Evolutionary conservation across 1,284 basidiomycete species (phyloP), one percentile per base, ranked within the genome.

Genomic region (Leccinum colubrinum): DNA sequence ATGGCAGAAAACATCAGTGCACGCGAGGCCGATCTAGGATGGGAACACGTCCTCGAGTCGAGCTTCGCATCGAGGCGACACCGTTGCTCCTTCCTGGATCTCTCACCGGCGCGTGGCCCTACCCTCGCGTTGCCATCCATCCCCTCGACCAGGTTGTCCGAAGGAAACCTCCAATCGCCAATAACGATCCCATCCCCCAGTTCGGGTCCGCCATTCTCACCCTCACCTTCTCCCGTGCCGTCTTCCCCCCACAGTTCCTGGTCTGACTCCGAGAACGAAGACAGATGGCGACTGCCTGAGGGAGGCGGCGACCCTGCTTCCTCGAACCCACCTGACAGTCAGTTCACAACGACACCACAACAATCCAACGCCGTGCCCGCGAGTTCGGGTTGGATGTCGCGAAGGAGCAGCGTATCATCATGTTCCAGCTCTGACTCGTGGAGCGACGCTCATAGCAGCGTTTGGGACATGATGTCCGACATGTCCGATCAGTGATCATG

Each of bases 371-470:
- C 37, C 8, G 12, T 11, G 1, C 15, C 35, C 4, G 7, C 55
- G 15, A 39, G 57, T 43, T 4, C 39, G 43, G 56, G 54, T 17
- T n/a, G 11, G 14, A 30, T 56, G 20, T 51, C 64, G 15, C 65
- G 62, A 14, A 64, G 72, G 55, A 39, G 17, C 25, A 72, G 68
- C 54, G 50, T 50, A 50, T 50, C 22, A 7, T 63, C 64, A 1
- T 67, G 66, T n/a, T 53, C 62, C 27, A 58, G 59, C 12, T 20
- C 43, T 33, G 71, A 65, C 39, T 64, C 72, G 14, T 72, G 71
- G 71, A 76, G 70, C 11, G 73, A 76, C 35, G 73, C 73, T 4
- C 69, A 72, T 41, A 72, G 66, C 53, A 63, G 61, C 30, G 48
- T 59, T 8, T 55, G 71, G 71, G 74, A 74, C 25, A 30, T 74